Conservation (phyloP, 2,329 filamentous ascomycete species). For the Setomelanomma holmii region DNA sequence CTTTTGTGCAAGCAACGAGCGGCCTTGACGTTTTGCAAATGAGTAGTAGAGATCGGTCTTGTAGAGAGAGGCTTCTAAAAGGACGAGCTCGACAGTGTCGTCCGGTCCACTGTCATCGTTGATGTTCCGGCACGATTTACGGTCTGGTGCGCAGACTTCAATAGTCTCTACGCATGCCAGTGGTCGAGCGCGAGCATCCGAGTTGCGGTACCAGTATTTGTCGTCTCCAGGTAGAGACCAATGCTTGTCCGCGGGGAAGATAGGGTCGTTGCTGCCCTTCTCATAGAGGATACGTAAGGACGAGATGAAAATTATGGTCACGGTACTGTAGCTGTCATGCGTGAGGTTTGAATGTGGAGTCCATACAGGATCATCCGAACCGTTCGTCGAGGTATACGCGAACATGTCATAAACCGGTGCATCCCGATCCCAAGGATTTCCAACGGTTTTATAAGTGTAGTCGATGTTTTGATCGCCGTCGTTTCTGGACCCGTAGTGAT, state of each 20-base stretch:
- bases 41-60: slow-evolving; percentile 4
- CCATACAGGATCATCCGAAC: neutral
- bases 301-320: slow-evolving; percentile 3
- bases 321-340: neutral
- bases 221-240: neutral
- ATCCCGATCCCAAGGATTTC: slow-evolving; percentile 2
- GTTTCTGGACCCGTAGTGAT: slow-evolving; percentile 3
- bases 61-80: slow-evolving; percentile 1
- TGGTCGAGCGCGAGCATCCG: slow-evolving; percentile 5
- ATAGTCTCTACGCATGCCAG: slow-evolving; percentile 3
- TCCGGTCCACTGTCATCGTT: neutral
- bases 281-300: slow-evolving; percentile 2
- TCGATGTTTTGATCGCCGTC: neutral
- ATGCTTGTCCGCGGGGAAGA: slow-evolving; percentile 1
- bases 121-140: neutral
- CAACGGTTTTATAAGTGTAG: slow-evolving; percentile 6
- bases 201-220: slow-evolving; percentile 3
- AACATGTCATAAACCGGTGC: slow-evolving; percentile 8
- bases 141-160: slow-evolving; percentile 2
- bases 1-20: slow-evolving; percentile 3
- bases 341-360: neutral
- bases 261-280: slow-evolving; percentile 1
- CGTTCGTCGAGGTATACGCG: neutral
- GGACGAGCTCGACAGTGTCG: neutral
- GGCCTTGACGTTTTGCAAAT: slow-evolving; percentile 4